A percentile compares a stretch with the other conserved stretches of the same genome.
Conservation (phyloP, 495 filamentous ascomycete genomes). For the Neurospora sp. region DNA sequence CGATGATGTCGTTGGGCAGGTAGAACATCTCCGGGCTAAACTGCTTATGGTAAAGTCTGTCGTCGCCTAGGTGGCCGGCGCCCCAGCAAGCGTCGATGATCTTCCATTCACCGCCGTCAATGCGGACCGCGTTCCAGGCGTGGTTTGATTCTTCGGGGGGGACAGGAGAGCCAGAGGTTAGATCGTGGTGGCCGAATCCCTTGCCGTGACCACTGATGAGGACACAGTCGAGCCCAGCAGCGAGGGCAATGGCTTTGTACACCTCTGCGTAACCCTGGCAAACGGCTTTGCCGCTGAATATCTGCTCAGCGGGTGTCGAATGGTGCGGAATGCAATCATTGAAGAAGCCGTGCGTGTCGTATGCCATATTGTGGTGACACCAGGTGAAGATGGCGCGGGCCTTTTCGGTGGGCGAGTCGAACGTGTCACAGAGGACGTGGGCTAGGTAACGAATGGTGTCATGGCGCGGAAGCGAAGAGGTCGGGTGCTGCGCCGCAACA, state of each 20-base stretch:
- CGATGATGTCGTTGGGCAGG: conserved; percentile 75
- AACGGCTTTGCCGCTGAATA: conserved; percentile 69
- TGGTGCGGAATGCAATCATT: conserved; percentile 49
- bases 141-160: conserved; percentile 52
- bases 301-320: conserved; percentile 50
- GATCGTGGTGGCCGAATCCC: conserved; percentile 57
- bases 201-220: conserved; percentile 77
- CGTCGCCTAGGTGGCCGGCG: conserved; percentile 51
- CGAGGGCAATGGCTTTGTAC: conserved; percentile 60
- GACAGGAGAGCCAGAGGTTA: conserved; percentile 42
- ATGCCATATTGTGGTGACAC: conserved; percentile 87
- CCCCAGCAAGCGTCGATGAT: conserved; percentile 91
- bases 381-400: conserved; percentile 87
- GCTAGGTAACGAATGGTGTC: conserved; percentile 63
- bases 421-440: conserved; percentile 63
- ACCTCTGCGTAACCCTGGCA: conserved; percentile 88
- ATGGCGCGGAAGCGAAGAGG: conserved; percentile 51
- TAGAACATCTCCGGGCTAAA: conserved; percentile 66
- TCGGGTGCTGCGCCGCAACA: conserved; percentile 69
- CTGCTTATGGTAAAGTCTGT: conserved; percentile 47
- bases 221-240: conserved; percentile 61
- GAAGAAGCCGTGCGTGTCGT: conserved; percentile 73
- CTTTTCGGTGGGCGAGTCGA: conserved; percentile 75
- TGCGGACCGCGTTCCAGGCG: conserved; percentile 88
- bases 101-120: conserved; percentile 84